Conservation (phyloP, 1,139 yeast species). For the Candida neerlandica region DNA sequence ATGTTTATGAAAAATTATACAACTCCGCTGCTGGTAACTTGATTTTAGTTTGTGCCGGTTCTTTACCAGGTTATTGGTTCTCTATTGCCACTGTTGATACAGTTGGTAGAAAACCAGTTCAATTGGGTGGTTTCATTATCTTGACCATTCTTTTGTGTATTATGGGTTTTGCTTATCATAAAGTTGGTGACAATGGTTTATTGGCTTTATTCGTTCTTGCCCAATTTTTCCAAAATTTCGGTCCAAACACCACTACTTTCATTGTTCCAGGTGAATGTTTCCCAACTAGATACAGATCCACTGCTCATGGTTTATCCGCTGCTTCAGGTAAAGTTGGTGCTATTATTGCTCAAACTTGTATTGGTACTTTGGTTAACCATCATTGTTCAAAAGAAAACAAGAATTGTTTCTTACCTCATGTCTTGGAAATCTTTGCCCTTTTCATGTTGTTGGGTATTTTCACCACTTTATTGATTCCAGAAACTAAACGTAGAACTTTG, state of each 20-base stretch:
- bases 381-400: conserved; percentile 60
- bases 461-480: conserved; percentile 72
- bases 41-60: conserved; percentile 88
- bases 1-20: conserved; percentile 66
- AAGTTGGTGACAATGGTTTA: conserved; percentile 59
- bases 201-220: conserved; percentile 74
- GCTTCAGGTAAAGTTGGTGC: conserved; percentile 97
- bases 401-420: conserved; percentile 85
- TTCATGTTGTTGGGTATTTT: conserved; percentile 82
- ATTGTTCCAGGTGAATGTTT: conserved; percentile 93
- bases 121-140: conserved; percentile 69
- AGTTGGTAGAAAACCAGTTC: conserved; percentile 82
- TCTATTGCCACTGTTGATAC: conserved; percentile 75
- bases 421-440: conserved; percentile 88
- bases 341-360: conserved; percentile 87
- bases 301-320: conserved; percentile 98
- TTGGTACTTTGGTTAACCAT: conserved; percentile 83
- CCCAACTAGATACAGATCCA: conserved; percentile 97
- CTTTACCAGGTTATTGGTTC: conserved; percentile 89
- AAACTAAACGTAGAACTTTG: conserved; percentile 86
- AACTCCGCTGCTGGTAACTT: conserved; percentile 86
- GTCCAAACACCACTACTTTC: conserved; percentile 96
- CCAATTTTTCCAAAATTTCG: conserved; percentile 87
- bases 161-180: conserved; percentile 80
- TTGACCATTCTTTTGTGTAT: conserved; percentile 69